A percentile compares a stretch with the other conserved stretches of the same genome.
These are phyloP conservation scores for Cutaneotrichosporon spelunceum DNA, from an alignment of 1,284 basidiomycete species.

Conservation along the genomic window DNA sequence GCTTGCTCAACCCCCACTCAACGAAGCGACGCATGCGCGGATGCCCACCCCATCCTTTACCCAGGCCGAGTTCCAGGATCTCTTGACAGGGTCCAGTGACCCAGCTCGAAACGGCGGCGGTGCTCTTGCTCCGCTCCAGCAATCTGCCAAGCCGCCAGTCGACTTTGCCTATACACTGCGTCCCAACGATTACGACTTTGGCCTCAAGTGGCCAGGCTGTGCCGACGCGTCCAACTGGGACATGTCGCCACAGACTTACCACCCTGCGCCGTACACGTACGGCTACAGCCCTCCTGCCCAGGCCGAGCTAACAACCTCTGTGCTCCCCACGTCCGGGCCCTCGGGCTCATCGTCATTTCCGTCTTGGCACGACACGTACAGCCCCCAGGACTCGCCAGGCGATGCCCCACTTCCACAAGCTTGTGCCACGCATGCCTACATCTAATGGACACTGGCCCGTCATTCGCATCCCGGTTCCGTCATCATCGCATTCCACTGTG, in stretches of 20 bases:
- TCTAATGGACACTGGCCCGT: slow-evolving; percentile 6
- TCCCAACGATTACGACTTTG: slow-evolving; percentile 4
- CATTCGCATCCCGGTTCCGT: not conserved
- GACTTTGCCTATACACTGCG: not conserved
- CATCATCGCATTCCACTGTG: slow-evolving; percentile 4
- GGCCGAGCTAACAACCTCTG: not conserved
- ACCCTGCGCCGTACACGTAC: slow-evolving; percentile 11
- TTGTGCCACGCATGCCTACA: not conserved
- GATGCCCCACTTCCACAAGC: not conserved
- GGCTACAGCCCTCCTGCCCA: slow-evolving; percentile 5
- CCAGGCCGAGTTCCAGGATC: not conserved
- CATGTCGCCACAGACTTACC: not conserved
- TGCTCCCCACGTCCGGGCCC: not conserved
- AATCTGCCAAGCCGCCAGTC: not conserved
- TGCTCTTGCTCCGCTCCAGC: not conserved
- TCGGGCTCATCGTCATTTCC: slow-evolving; percentile 7
- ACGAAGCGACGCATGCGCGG: not conserved
- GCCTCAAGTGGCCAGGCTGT: slow-evolving; percentile 1
- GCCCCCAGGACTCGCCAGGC: slow-evolving; percentile 2
- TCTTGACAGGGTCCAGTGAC: not conserved
- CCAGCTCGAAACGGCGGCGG: not conserved
- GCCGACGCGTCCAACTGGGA: not conserved
- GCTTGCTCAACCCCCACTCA: not conserved
- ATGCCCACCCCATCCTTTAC: not conserved
- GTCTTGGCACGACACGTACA: slow-evolving; percentile 4